Evolutionary conservation across 2,329 filamentous ascomycete species (phyloP), one percentile per base, ranked within the genome.

Genomic region (Tolypocladium endophyticum): DNA sequence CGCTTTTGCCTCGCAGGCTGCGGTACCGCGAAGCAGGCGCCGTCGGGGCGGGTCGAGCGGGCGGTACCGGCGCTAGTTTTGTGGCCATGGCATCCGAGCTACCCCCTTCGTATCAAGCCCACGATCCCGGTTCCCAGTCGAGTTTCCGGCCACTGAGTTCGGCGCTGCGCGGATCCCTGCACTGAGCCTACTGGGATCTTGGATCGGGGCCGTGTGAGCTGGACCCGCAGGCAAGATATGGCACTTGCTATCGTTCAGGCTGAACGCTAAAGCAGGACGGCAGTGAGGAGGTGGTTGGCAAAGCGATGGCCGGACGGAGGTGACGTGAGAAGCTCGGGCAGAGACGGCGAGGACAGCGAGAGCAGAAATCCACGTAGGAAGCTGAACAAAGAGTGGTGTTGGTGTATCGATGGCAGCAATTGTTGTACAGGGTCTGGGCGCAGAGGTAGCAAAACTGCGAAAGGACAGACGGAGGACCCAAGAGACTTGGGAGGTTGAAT

Each of bases 1-100:
- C 64, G 63, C 71, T 74, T 56, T 73, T 74, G 36, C 72, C 72
- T 6, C 72, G 68, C 28, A 74, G 66, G 38, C 58, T 66, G 59
- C 68, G 72, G 58, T 70, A 73, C 50, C 70, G 69, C 5, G 73
- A 74, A 12, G 64, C 60, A 20, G 64, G 56, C n/a, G 62, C 59
- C 47, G 58, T 61, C 11, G 64, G 66, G 25, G 66, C 59, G 61
- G 62, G 59, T 64, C 38, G 61, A 57, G 59, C 53, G 55, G 57
- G 56, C 57, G 61, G 18, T n/a, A 35, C 50, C 3, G 30, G 50
- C 50, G 9, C 50, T n/a, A 35, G 30, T 18, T 35, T n/a, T 11
- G 50, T 12, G 30, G 50, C 30, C 50, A 53, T 53, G 28, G 16
- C 28, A 28, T 11, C n/a, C n/a, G n/a, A n/a, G n/a, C n/a, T n/a